Evolutionary conservation across 2,329 filamentous ascomycete species (phyloP).

Genomic region (Bipolaris zeicola): DNA sequence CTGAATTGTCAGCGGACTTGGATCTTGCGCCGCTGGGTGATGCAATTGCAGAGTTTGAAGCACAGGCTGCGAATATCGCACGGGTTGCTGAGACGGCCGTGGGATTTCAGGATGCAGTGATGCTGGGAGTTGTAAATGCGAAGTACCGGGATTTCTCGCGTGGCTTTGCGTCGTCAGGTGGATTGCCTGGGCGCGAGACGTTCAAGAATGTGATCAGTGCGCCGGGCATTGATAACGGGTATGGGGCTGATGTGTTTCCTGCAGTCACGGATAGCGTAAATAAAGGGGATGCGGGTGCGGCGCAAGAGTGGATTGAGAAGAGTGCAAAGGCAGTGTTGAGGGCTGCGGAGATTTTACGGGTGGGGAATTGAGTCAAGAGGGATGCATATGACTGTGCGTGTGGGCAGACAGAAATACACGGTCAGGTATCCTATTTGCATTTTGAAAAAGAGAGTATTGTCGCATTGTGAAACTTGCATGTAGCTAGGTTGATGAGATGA

Average conservation of each 20-base stretch:
- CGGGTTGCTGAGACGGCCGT: conserved; percentile 1
- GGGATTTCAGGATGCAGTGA: neutral
- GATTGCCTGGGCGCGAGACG: neutral
- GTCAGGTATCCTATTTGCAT: neutral
- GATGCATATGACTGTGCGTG: neutral
- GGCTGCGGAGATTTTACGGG: conserved; percentile 2
- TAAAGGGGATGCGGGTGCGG: neutral
- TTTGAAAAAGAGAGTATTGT: neutral
- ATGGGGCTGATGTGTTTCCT: conserved; percentile 2
- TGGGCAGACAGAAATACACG: neutral
- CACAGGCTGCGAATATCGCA: neutral
- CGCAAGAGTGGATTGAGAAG: neutral
- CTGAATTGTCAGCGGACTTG: neutral
- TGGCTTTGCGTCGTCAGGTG: conserved; percentile 1
- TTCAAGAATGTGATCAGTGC: conserved; percentile 3
- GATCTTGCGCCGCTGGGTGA: conserved; percentile 1
- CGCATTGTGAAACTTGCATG: neutral
- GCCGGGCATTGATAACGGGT: conserved; percentile 2
- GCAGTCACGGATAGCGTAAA: conserved; percentile 1
- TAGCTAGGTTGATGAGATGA: neutral
- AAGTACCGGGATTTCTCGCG: neutral
- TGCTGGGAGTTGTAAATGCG: neutral
- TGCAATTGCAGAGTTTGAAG: conserved; percentile 2
- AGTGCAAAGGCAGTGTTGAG: conserved; percentile 2
- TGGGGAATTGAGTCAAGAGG: neutral